These are phyloP conservation scores for Cladosporium austrohemisphaericum DNA, from an alignment of 2,329 filamentous ascomycete genomes.

Conservation along the genomic window DNA sequence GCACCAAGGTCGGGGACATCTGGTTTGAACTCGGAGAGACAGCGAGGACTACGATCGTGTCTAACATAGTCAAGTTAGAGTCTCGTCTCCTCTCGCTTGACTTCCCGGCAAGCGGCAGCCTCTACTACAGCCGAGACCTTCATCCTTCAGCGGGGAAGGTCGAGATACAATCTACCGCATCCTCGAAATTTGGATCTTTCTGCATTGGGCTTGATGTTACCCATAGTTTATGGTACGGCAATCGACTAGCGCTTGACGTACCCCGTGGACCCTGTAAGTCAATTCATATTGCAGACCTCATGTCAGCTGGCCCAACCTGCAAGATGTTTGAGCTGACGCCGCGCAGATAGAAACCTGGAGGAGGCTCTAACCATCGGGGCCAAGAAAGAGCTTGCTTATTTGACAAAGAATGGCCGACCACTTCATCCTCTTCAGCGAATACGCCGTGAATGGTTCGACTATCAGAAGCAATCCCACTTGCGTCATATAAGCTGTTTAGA, in stretches of 20 bases:
- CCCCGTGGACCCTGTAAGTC: conserved; percentile 32
- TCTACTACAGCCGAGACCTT: conserved; percentile 35
- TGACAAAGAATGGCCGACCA: conserved; percentile 28
- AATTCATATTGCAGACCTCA: conserved; percentile 15
- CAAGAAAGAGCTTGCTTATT: conserved; percentile 32
- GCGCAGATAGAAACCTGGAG: conserved; percentile 13
- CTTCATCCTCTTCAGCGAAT: conserved; percentile 32
- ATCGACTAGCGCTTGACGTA: conserved; percentile 24
- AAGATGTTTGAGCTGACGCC: conserved; percentile 12
- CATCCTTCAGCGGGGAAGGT: conserved; percentile 17
- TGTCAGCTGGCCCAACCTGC: conserved; percentile 14
- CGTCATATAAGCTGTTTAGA: conserved; percentile 29
- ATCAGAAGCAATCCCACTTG: conserved; percentile 17
- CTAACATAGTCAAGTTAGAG: conserved; percentile 30
- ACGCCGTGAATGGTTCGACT: conserved; percentile 29
- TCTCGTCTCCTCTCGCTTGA: conserved; percentile 25
- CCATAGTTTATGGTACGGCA: conserved; percentile 31
- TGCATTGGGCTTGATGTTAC: conserved; percentile 35
- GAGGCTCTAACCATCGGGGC: conserved; percentile 30
- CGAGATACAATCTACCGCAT: too few species aligned
- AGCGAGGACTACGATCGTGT: conserved; percentile 27
- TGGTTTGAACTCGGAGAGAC: conserved; percentile 25
- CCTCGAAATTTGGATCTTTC: too few species aligned
- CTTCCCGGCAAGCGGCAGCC: conserved; percentile 34
- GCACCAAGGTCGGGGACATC: conserved; percentile 20